Evolutionary conservation across 768 basidiomycete genomes (phyloP).

Genomic region (Solioccasus polychromus): DNA sequence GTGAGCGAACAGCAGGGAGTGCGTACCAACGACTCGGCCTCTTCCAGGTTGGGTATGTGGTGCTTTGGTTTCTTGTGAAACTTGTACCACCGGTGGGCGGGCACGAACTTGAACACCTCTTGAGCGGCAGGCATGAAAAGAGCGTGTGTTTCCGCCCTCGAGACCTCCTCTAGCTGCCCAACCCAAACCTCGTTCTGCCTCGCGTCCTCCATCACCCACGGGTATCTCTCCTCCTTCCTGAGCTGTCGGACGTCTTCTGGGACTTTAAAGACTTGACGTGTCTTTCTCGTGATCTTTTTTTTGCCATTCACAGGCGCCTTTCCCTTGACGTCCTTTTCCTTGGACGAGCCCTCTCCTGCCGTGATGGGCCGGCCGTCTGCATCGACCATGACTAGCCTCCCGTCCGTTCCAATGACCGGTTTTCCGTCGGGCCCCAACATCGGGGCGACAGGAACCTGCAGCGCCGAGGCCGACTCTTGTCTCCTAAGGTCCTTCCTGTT

Average conservation of each 20-base stretch:
- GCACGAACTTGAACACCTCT: conserved; percentile 84
- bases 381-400: conserved; percentile 79
- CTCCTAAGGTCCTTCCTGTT: conserved; percentile 80
- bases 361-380: conserved; percentile 68
- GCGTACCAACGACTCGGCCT: conserved; percentile 65
- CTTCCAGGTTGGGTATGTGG: conserved; percentile 63
- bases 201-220: conserved; percentile 89
- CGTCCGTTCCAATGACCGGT: conserved; percentile 75
- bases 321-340: conserved; percentile 39
- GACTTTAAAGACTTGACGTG: conserved; percentile 75
- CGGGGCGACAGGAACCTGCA: conserved; percentile 56
- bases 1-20: neutral
- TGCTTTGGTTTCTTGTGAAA: conserved; percentile 85
- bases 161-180: conserved; percentile 76
- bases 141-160: conserved; percentile 67
- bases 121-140: conserved; percentile 84
- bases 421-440: conserved; percentile 85
- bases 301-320: conserved; percentile 47
- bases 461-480: conserved; percentile 36
- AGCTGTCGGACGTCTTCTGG: conserved; percentile 76
- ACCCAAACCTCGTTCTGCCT: conserved; percentile 72
- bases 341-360: conserved; percentile 30
- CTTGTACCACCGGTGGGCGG: conserved; percentile 88
- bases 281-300: conserved; percentile 83
- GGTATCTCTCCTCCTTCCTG: conserved; percentile 81